Evolutionary conservation across 352 stramenopile genomes (phyloP), one percentile per base, ranked within the genome.

Genomic region (Phytophthora citrophthora): DNA sequence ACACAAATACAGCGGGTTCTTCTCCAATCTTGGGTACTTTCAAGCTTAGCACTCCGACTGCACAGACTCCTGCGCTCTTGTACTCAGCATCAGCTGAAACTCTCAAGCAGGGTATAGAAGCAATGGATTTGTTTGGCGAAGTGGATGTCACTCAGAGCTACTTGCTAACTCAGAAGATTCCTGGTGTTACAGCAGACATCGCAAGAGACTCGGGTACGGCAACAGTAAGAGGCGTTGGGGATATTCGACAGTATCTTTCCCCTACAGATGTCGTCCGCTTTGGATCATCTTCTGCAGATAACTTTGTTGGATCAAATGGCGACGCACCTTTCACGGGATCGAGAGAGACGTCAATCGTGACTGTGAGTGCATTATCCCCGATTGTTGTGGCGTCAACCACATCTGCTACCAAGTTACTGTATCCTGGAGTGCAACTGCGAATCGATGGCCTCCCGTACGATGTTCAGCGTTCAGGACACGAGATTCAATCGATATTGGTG

Each of bases 391-490:
- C 79, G 1, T 47, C 36, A 6, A 18, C 57, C 10, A 26, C 61
- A 26, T 68, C 54, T 0, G 70, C 89, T 4, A 86, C 79, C 18
- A 81, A 72, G 43, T 34, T 83, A 45, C 53, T 97, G 3, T 93
- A 81, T 59, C 81, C 92, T 29, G 85, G 77, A n/a, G 93, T 97
- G 77, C 74, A 80, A 18, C 55, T 99, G 1, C 83, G 94, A 12
- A 83, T 99, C 31, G 90, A 93, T 59, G 94, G 88, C 0, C 75
- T 95, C n/a, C 75, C 74, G 3, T 98, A 98, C 64, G 69, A 74
- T 0, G 70, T 99, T 1, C 64, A 90, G 39, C 89, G 84, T 26
- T 98, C 94, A 2, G 93, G 95, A 12, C 73, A 90, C 24, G 95
- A 98, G 61, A 76, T 98, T n/a, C 94, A 99, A 52, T 90, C 74